Evolutionary conservation across 2,329 filamentous ascomycete species (phyloP), one percentile per base, ranked within the genome.

Genomic region (Hymenoscyphus fructigenus): DNA sequence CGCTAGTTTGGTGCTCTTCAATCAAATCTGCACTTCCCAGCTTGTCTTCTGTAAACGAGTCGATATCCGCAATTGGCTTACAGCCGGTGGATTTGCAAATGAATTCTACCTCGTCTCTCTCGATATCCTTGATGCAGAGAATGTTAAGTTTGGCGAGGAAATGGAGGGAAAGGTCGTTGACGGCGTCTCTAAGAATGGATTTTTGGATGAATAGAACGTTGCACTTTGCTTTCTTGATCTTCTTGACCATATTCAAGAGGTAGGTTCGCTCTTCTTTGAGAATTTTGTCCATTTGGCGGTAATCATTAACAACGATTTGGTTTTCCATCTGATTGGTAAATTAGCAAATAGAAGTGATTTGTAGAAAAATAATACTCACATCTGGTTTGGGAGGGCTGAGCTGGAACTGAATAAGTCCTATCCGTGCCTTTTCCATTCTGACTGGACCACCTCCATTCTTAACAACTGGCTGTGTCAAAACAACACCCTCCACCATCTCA

Each of bases 241-340:
- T 99, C 87, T 99, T 98, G 77, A 96, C 93, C 88, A 99, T 91
- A 84, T 98, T 98, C 65, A 99, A 86, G 69, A 99, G 87, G 80
- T 99, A 99, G 72, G 95, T 91, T 72, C 95, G 92, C 83, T 99
- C 95, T 82, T 99, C 95, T 82, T 99, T 99, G 73, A 99, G 87
- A 71, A 99, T 99, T 86, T 98, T 99, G 84, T 99, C 95, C 95
- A 99, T 99, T 79, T 99, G 95, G 76, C 95, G 88, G 85, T 99
- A 99, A 83, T 99, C 95, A 80, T 99, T 99, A 75, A 99, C 95
- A 36, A 96, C 90, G 70, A 99, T 98, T 76, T 96, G 95, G 82
- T 99, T 99, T 83, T 99, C 95, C 95, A 99, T 99, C 88, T 92
- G 72, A 59, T 65, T 6, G 23, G 5, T 63, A 59, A 50, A 59